Conservation (phyloP, 257 asterid genomes). For the Jaltomata sinuosa region DNA sequence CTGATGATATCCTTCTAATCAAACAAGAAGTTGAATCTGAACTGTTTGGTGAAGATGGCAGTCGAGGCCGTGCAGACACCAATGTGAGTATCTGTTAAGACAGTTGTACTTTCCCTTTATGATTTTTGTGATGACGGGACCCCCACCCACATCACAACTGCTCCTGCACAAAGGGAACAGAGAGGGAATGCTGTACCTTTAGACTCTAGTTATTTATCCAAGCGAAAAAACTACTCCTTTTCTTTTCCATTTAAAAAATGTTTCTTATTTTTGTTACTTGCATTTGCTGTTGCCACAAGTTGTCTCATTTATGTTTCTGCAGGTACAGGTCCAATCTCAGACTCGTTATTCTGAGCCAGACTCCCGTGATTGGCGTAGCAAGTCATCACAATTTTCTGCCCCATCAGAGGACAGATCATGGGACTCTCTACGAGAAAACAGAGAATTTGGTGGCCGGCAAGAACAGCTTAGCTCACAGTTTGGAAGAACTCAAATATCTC, state of each 20-base stretch:
- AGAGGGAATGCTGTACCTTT: background rate
- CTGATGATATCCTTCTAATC: conserved; percentile 62
- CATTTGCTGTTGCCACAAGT: background rate
- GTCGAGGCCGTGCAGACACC: conserved; percentile 60
- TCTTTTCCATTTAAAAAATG: background rate
- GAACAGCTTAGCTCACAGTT: conserved; percentile 19
- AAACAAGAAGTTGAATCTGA: conserved; percentile 85
- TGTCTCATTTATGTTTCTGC: background rate
- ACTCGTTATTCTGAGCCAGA: conserved; percentile 56
- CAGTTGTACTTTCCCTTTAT: background rate
- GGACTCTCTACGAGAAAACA: conserved; percentile 33
- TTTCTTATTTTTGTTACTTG: background rate
- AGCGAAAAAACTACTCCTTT: background rate
- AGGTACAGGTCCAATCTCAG: conserved; percentile 30
- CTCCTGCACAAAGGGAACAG: background rate
- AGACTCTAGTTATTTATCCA: background rate
- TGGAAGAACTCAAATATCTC: conserved; percentile 40
- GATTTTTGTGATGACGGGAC: background rate
- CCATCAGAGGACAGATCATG: conserved; percentile 34
- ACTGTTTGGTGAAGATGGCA: conserved; percentile 58
- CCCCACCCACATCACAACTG: background rate
- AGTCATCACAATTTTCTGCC: conserved; percentile 29
- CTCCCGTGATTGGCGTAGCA: conserved; percentile 52
- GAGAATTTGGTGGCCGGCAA: conserved; percentile 3
- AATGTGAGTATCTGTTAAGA: conserved; percentile 37